Base-by-base conservation (phyloP, 2,329 filamentous ascomycete genomes). In the Diplodia seriata region DNA sequence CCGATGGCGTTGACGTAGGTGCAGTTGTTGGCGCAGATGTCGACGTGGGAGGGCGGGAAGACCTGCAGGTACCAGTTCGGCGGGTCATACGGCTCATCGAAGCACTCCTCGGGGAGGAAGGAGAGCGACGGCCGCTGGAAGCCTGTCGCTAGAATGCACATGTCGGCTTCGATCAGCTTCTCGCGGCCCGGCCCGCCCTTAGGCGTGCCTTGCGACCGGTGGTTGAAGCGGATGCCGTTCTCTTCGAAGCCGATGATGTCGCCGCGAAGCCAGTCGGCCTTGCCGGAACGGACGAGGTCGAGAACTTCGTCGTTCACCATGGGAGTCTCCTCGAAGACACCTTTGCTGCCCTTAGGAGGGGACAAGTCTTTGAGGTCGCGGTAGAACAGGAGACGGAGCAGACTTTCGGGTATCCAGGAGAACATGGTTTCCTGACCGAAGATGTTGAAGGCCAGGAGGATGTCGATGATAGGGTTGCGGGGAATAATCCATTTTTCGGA, bases 21-120 rank as follows among this genome's bases (percentile, higher is more conserved):
- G 82, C 90, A 90, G 79, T 97, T 96, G 79, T 92, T 94, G 70
- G 89, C 90, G 70, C 90, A 93, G 57, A 96, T 85, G 40, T 87
- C 89, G 0, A 90, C 87, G 71, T 94, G 90, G 3, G 82, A 78
- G 0, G 92, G 91, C 4, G 93, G 92, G 79, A 96, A 96, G 0
- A 91, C 91, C 77, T 96, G 92, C 0, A 96, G 85, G 72, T 95
- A 96, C 93, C 93, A 96, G 76, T 92, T 93, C 0, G 93, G 93
- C 1, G 92, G 91, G 0, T 83, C 81, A 72, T 95, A 96, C 0
- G 90, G 89, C 70, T 91, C 86, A 11, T 86, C 76, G 75, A 95
- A 95, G 73, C 86, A 89, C 64, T 92, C 87, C 0, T 87, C 81
- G 0, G 92, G 92, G 0, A 97, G 82, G 77, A 96, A 95, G 12